These are phyloP conservation scores for Cladophialophora carrionii DNA, from an alignment of 2,329 filamentous ascomycete species.

Conservation along the genomic window DNA sequence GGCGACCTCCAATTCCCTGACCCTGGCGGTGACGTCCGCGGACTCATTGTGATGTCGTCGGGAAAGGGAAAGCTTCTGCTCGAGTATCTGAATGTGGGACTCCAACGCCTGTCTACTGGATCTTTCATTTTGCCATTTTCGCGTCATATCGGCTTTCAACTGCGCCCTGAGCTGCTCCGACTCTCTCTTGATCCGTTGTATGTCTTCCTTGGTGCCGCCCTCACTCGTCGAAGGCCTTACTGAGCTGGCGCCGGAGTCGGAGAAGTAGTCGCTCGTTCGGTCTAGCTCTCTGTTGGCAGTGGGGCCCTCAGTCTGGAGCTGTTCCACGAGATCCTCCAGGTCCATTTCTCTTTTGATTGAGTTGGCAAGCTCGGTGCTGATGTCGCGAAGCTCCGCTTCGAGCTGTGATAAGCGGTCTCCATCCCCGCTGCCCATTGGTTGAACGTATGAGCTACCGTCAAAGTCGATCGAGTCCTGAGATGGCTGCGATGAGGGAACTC, in stretches of 20 bases:
- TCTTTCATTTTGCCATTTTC: slow-evolving; percentile 85
- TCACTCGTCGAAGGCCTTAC: slow-evolving; percentile 72
- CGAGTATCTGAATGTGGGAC: slow-evolving; percentile 78
- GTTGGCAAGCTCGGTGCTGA: slow-evolving; percentile 86
- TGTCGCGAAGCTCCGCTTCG: slow-evolving; percentile 90
- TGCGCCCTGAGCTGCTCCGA: slow-evolving; percentile 91
- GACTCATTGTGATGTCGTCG: slow-evolving; percentile 57
- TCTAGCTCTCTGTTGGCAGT: slow-evolving; percentile 58
- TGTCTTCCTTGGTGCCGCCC: slow-evolving; percentile 62
- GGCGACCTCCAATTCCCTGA: slow-evolving; percentile 76
- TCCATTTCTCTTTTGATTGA: slow-evolving; percentile 97
- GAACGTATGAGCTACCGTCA: slow-evolving; percentile 50
- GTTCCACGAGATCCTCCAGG: slow-evolving; percentile 88
- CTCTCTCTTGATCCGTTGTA: slow-evolving; percentile 79
- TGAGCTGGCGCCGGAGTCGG: slow-evolving; percentile 89
- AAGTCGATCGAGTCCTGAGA: slow-evolving; percentile 47
- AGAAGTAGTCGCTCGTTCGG: slow-evolving; percentile 95
- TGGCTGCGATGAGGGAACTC: slow-evolving; percentile 45
- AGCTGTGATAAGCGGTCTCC: slow-evolving; percentile 75
- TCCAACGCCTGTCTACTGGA: slow-evolving; percentile 75
- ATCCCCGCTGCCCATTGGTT: slow-evolving; percentile 44
- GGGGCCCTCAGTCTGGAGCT: slow-evolving; percentile 75
- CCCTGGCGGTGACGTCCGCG: slow-evolving; percentile 56
- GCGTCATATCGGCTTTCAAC: slow-evolving; percentile 79
- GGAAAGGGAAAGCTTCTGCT: slow-evolving; percentile 66